Evolutionary conservation across 2,329 filamentous ascomycete genomes (phyloP).

Genomic region (Colletotrichum phormii): DNA sequence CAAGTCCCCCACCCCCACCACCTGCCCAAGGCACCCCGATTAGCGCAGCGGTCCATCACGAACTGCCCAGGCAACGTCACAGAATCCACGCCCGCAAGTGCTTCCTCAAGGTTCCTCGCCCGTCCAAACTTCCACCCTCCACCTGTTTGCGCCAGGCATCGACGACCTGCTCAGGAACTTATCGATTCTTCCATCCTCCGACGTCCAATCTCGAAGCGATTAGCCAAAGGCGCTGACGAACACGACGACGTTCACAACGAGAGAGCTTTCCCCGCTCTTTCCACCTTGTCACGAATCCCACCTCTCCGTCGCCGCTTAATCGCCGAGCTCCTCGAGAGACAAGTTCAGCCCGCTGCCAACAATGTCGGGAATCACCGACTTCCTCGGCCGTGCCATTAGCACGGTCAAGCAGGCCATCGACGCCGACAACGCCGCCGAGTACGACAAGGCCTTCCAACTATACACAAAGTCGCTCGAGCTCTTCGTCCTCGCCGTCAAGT

Average conservation of each 20-base stretch:
- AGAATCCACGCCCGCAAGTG: slow-evolving; percentile 27
- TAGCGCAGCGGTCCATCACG: slow-evolving; percentile 30
- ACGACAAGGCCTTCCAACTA: slow-evolving; percentile 94
- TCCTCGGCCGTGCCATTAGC: slow-evolving; percentile 95
- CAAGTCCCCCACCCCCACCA: slow-evolving; percentile 33
- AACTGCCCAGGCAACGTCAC: slow-evolving; percentile 36
- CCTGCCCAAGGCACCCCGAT: slow-evolving; percentile 21
- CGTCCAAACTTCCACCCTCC: slow-evolving; percentile 1
- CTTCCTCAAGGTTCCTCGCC: slow-evolving; percentile 11
- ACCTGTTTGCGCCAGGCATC: slow-evolving; percentile 17
- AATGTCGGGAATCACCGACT: slow-evolving; percentile 93
- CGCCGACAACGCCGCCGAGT: slow-evolving; percentile 93
- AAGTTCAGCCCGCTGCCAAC: neutral
- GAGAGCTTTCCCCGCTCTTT: slow-evolving; percentile 33
- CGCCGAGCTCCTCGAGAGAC: neutral
- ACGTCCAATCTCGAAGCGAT: neutral
- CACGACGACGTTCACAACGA: slow-evolving; percentile 9
- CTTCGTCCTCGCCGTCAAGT: slow-evolving; percentile 99
- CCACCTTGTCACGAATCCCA: slow-evolving; percentile 15
- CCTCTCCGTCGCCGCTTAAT: neutral
- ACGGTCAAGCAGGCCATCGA: slow-evolving; percentile 98
- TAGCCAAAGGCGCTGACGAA: neutral
- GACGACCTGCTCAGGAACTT: slow-evolving; percentile 20
- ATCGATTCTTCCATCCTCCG: slow-evolving; percentile 9
- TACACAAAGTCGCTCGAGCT: slow-evolving; percentile 97